Evolutionary conservation across 257 asterid genomes (phyloP).

Genomic region (Buddleja alternifolia): DNA sequence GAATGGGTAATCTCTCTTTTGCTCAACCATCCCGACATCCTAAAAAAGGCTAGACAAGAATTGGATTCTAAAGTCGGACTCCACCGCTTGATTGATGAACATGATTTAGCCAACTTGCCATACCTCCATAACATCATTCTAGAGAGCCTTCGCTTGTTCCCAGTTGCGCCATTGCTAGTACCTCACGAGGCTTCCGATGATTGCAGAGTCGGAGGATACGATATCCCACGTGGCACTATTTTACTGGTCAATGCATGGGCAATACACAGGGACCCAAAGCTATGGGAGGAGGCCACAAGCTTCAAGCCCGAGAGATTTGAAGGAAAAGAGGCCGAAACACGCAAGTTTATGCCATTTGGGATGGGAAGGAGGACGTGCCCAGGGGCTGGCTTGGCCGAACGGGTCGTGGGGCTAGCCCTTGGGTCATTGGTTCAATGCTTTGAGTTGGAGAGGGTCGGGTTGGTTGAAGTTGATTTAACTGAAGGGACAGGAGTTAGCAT

Average conservation of each 20-base stretch:
- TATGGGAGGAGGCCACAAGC: too few species aligned
- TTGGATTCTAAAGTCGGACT: slow-evolving; percentile 23
- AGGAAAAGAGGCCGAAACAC: too few species aligned
- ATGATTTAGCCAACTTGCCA: slow-evolving; percentile 35
- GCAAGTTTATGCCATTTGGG: slow-evolving; percentile 39
- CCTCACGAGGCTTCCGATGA: too few species aligned
- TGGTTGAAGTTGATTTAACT: slow-evolving; percentile 32
- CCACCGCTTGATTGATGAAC: slow-evolving; percentile 21
- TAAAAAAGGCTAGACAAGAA: slow-evolving; percentile 26
- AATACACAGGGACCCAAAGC: too few species aligned
- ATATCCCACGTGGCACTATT: too few species aligned
- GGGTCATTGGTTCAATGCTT: too few species aligned
- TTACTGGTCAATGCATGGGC: too few species aligned
- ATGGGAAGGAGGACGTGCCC: slow-evolving; percentile 44
- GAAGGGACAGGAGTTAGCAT: slow-evolving; percentile 40
- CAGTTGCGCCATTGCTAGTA: too few species aligned
- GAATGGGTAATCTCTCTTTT: slow-evolving; percentile 48
- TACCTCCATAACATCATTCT: slow-evolving; percentile 30
- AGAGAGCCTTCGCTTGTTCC: slow-evolving; percentile 33
- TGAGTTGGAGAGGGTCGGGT: too few species aligned
- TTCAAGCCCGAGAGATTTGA: too few species aligned
- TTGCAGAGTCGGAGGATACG: too few species aligned
- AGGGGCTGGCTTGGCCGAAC: slow-evolving; percentile 13
- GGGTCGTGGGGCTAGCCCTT: too few species aligned
- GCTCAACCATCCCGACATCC: slow-evolving; percentile 27